Percentiles rank a stretch among this genome's conserved stretches.
Conservation (phyloP, 305 asterid species). For the Fraxinus floribunda region DNA sequence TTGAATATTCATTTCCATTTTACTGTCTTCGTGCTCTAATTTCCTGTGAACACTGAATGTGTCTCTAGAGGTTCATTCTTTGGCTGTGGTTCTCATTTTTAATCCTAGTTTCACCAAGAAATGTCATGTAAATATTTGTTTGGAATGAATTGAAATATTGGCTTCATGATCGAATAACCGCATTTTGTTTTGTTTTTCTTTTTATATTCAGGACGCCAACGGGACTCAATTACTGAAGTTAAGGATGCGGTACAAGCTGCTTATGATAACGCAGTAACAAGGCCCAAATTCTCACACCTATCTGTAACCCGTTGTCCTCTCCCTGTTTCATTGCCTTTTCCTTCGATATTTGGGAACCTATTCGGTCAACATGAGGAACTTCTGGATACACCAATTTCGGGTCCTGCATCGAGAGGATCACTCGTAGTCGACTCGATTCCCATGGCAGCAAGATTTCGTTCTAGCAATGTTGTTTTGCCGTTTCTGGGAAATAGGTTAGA, state of each 20-base stretch:
- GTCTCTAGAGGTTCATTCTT: background rate
- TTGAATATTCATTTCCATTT: background rate
- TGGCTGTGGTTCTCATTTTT: background rate
- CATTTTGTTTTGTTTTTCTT: background rate
- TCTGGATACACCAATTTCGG: slow-evolving; percentile 35
- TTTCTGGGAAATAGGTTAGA: slow-evolving; percentile 59
- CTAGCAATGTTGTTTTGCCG: slow-evolving; percentile 72
- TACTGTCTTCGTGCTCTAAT: slow-evolving; percentile 1
- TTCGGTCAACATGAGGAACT: slow-evolving; percentile 72
- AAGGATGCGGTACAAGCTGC: slow-evolving; percentile 61
- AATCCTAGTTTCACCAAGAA: background rate
- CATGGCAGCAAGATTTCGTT: slow-evolving; percentile 83
- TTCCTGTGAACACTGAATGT: slow-evolving; percentile 8
- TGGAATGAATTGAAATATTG: background rate
- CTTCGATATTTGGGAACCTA: slow-evolving; percentile 61
- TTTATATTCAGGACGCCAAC: slow-evolving; percentile 46
- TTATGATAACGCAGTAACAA: slow-evolving; percentile 37
- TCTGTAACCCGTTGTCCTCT: slow-evolving; percentile 75
- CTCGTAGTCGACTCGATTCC: slow-evolving; percentile 85
- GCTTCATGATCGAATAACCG: background rate
- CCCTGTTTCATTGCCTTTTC: slow-evolving; percentile 86
- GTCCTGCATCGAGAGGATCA: slow-evolving; percentile 55
- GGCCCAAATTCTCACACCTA: slow-evolving; percentile 73
- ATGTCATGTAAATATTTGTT: background rate
- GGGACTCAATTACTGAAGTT: slow-evolving; percentile 66